Percentiles rank a stretch among this genome's conserved stretches.
These are phyloP conservation scores for Cyclanthera cordifolia DNA, from an alignment of 306 rosid genomes.

Conservation along the genomic window DNA sequence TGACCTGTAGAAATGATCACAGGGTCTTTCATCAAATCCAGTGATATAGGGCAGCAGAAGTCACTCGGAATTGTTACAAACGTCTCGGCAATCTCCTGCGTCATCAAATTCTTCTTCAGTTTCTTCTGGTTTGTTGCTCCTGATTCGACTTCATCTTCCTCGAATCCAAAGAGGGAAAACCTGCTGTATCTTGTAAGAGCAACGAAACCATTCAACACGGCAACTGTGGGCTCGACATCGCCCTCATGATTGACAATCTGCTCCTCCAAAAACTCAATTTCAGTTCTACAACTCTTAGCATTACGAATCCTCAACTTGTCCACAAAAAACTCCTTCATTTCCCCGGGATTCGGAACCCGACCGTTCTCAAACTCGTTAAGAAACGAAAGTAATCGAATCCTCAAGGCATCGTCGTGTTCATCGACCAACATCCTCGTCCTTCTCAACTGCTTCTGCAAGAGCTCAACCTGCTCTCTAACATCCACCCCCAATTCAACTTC, in stretches of 20 bases:
- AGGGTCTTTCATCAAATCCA: slow-evolving; percentile 87
- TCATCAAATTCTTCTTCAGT: slow-evolving; percentile 42
- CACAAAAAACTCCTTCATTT: slow-evolving; percentile 39
- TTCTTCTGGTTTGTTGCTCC: slow-evolving; percentile 34
- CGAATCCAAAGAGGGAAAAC: slow-evolving; percentile 75
- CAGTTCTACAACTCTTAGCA: slow-evolving; percentile 55
- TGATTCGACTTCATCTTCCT: slow-evolving; percentile 55
- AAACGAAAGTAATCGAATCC: slow-evolving; percentile 37
- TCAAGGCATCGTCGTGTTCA: slow-evolving; percentile 40
- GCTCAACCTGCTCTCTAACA: slow-evolving; percentile 70
- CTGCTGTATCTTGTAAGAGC: slow-evolving; percentile 77
- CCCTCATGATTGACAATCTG: slow-evolving; percentile 89
- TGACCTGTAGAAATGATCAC: slow-evolving; percentile 80
- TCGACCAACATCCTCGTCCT: slow-evolving; percentile 47
- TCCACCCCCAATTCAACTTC: slow-evolving; percentile 57
- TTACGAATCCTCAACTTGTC: slow-evolving; percentile 41
- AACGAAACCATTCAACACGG: slow-evolving; percentile 78
- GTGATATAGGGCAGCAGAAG: slow-evolving; percentile 66
- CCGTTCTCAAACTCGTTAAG: slow-evolving; percentile 62
- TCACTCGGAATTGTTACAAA: slow-evolving; percentile 68
- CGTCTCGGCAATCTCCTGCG: slow-evolving; percentile 61
- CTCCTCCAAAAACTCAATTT: slow-evolving; percentile 83
- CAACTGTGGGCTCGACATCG: slow-evolving; percentile 62
- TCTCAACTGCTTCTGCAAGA: slow-evolving; percentile 60
- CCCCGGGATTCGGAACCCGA: slow-evolving; percentile 36